These are phyloP conservation scores for Macrolepiota albuminosa DNA, from an alignment of 768 basidiomycete genomes.

Conservation along the genomic window DNA sequence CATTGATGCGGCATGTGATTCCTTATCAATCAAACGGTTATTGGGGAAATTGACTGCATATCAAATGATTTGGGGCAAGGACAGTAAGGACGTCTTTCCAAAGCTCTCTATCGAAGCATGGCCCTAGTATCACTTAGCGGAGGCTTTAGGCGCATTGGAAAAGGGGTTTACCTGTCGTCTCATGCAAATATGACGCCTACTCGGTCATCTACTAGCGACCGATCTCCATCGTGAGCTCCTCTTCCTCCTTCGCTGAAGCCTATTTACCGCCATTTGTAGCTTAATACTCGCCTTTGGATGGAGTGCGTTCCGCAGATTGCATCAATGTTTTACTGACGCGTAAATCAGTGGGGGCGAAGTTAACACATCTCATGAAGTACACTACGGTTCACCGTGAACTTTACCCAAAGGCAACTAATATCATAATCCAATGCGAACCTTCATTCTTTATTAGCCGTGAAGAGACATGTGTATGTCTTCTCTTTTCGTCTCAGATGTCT, in stretches of 20 bases:
- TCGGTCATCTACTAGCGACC: not conserved
- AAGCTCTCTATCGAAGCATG: not conserved
- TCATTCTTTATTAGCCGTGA: slow-evolving; percentile 31
- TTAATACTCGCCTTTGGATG: slow-evolving; percentile 42
- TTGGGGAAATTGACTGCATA: too few species aligned
- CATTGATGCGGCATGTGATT: too few species aligned
- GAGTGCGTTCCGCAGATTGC: slow-evolving; percentile 28
- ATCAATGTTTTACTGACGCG: slow-evolving; percentile 3
- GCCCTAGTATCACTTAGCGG: not conserved
- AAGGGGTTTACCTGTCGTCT: slow-evolving; percentile 6
- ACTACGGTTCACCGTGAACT: slow-evolving; percentile 32
- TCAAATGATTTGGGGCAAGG: not conserved
- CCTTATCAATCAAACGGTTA: too few species aligned
- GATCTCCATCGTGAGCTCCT: slow-evolving; percentile 3
- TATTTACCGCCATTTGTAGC: slow-evolving; percentile 15
- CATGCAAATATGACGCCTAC: not conserved
- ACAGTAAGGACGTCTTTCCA: not conserved
- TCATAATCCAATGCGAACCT: slow-evolving; percentile 33
- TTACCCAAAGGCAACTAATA: slow-evolving; percentile 38
- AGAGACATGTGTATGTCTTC: slow-evolving; percentile 24
- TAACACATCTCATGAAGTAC: slow-evolving; percentile 44
- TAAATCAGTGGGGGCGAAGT: slow-evolving; percentile 38
- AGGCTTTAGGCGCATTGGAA: slow-evolving; percentile 7
- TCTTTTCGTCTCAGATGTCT: not conserved
- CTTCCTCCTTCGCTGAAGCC: not conserved